phyloP scores from a whole-genome alignment of 495 filamentous ascomycete species.

The Neurospora sp. region DNA sequence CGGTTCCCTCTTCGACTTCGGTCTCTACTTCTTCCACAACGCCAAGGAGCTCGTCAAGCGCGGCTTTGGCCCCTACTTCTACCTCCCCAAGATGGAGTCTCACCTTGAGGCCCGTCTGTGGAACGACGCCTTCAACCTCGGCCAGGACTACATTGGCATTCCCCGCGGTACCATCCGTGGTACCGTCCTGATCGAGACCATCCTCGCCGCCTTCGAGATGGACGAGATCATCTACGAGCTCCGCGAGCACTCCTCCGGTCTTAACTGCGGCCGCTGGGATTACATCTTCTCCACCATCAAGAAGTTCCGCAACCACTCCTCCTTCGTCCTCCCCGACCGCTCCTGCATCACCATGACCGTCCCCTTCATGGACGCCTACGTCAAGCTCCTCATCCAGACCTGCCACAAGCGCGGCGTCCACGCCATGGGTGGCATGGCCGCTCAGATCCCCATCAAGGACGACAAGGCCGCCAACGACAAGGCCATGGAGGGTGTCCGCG shows the following conservation, averaged over 20 bases:
- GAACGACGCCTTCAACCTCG: slow-evolving; percentile 98
- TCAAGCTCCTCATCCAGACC: slow-evolving; percentile 93
- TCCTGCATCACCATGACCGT: slow-evolving; percentile 93
- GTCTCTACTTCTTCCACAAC: slow-evolving; percentile 99
- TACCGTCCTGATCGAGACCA: slow-evolving; percentile 97
- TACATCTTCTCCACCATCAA: slow-evolving; percentile 99
- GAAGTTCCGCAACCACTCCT: slow-evolving; percentile 91
- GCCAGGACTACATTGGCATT: slow-evolving; percentile 85
- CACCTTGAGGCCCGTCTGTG: slow-evolving; percentile 95
- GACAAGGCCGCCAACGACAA: slow-evolving; percentile 81
- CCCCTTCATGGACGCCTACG: slow-evolving; percentile 96
- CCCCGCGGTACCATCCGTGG: slow-evolving; percentile 86
- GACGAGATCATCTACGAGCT: slow-evolving; percentile 99
- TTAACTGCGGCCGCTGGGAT: slow-evolving; percentile 99
- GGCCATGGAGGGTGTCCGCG: slow-evolving; percentile 87
- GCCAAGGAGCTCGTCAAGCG: slow-evolving; percentile 76
- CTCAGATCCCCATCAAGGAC: slow-evolving; percentile 97
- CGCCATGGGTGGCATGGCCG: slow-evolving; percentile 99
- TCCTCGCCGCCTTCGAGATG: slow-evolving; percentile 99
- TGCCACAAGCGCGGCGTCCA: slow-evolving; percentile 93
- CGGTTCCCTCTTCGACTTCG: slow-evolving; percentile 91
- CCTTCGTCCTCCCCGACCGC: slow-evolving; percentile 90
- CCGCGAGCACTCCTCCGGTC: slow-evolving; percentile 87
- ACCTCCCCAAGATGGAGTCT: slow-evolving; percentile 99
- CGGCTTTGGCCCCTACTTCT: slow-evolving; percentile 93